Evolutionary conservation across 108 stramenopile genomes (phyloP).

Genomic region (Chaetoceros tenuissimus): DNA sequence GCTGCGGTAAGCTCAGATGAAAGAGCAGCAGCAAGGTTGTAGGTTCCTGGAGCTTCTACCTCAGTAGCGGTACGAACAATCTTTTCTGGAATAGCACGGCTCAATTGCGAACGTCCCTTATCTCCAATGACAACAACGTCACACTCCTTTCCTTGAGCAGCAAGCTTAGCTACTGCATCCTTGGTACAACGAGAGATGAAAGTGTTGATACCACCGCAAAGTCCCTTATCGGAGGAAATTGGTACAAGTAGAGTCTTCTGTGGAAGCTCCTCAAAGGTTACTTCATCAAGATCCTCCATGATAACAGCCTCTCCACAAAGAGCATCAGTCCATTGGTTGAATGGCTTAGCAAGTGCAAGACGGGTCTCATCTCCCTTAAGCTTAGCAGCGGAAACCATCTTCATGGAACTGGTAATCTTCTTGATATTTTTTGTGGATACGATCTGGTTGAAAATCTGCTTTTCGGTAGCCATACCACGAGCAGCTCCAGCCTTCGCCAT

Average conservation of each 20-base stretch:
- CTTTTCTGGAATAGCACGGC: constrained; percentile 52
- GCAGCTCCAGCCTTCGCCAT: constrained; percentile 2
- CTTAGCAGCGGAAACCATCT: constrained; percentile 99
- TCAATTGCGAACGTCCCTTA: constrained; percentile 93
- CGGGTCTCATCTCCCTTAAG: constrained; percentile 95
- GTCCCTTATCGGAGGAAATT: constrained; percentile 94
- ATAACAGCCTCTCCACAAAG: constrained; percentile 41
- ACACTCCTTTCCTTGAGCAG: constrained; percentile 69
- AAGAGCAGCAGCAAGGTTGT: constrained; percentile 67
- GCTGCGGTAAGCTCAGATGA: constrained; percentile 71
- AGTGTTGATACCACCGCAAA: constrained; percentile 98
- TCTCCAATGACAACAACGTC: constrained; percentile 94
- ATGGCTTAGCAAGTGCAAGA: constrained; percentile 52
- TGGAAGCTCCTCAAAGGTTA: constrained; percentile 77
- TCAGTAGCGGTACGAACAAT: constrained; percentile 69
- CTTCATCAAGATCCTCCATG: constrained; percentile 37
- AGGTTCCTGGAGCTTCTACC: constrained; percentile 70
- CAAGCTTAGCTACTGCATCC: constrained; percentile 42
- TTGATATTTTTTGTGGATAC: constrained; percentile 96
- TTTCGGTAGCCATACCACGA: constrained; percentile 89
- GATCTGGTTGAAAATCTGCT: constrained; percentile 93
- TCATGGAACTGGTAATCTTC: constrained; percentile 99
- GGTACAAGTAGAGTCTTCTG: constrained; percentile 87
- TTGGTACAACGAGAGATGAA: constrained; percentile 83
- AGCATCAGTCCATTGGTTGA: constrained; percentile 70